These are phyloP conservation scores for Plasmopara muralis DNA, from an alignment of 352 stramenopile genomes.

Conservation along the genomic window DNA sequence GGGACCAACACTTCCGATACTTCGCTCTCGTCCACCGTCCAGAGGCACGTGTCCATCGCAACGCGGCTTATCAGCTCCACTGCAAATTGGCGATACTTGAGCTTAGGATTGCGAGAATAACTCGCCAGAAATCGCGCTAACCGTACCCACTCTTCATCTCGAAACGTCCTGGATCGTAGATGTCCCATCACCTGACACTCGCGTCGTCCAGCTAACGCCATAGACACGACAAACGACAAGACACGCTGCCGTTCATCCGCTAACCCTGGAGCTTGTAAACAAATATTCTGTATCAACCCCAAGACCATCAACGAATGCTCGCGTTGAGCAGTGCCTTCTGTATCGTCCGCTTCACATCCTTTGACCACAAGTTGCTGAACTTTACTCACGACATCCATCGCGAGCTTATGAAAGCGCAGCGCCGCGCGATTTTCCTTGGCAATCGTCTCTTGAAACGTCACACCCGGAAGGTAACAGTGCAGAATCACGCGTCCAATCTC, in stretches of 20 bases:
- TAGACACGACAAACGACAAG: slow-evolving; percentile 46
- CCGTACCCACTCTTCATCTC: slow-evolving; percentile 48
- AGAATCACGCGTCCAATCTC: slow-evolving; percentile 52
- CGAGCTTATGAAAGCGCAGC: slow-evolving; percentile 61
- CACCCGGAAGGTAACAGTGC: slow-evolving; percentile 65
- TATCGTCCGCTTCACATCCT: slow-evolving; percentile 21
- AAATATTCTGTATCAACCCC: slow-evolving; percentile 72
- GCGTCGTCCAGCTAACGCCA: slow-evolving; percentile 21
- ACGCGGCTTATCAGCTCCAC: slow-evolving; percentile 70
- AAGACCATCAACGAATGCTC: slow-evolving; percentile 44
- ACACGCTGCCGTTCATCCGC: slow-evolving; percentile 66
- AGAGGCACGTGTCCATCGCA: slow-evolving; percentile 51
- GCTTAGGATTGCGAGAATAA: slow-evolving; percentile 65
- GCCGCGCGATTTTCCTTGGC: slow-evolving; percentile 43
- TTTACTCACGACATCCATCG: slow-evolving; percentile 42
- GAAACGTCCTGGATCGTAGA: slow-evolving; percentile 20
- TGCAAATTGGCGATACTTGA: slow-evolving; percentile 76
- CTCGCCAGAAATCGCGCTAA: slow-evolving; percentile 64
- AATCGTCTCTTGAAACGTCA: slow-evolving; percentile 59
- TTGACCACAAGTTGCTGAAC: slow-evolving; percentile 25
- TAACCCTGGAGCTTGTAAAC: slow-evolving; percentile 60
- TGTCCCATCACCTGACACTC: slow-evolving; percentile 10
- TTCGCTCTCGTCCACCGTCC: slow-evolving; percentile 38
- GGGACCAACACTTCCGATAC: slow-evolving; percentile 25
- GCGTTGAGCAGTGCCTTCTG: slow-evolving; percentile 23